These are phyloP conservation scores for Phytophthora idaei DNA, from an alignment of 352 stramenopile species.

Conservation along the genomic window DNA sequence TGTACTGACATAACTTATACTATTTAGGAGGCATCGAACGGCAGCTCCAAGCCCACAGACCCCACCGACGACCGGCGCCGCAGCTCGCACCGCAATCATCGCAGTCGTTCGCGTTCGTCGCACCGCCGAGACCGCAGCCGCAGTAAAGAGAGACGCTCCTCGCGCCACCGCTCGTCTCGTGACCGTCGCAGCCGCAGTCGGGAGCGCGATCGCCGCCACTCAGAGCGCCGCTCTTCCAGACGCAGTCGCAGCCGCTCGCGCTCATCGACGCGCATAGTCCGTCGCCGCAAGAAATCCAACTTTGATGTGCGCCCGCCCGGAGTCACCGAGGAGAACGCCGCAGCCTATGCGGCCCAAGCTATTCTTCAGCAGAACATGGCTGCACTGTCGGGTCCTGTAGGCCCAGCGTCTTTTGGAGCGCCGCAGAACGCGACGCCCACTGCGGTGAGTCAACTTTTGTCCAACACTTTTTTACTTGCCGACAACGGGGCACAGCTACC, in stretches of 20 bases:
- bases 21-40: slow-evolving; percentile 34
- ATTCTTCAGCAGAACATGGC: slow-evolving; percentile 89
- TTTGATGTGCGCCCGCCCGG: slow-evolving; percentile 84
- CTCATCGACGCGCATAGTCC: slow-evolving; percentile 53
- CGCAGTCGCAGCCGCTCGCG: slow-evolving; percentile 54
- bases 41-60: slow-evolving; percentile 13
- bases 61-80: slow-evolving; percentile 26
- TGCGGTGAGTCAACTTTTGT: slow-evolving; percentile 30
- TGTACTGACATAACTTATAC: slow-evolving; percentile 9
- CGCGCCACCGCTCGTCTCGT: slow-evolving; percentile 48
- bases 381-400: slow-evolving; percentile 63
- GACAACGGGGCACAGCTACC: slow-evolving; percentile 18
- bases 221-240: slow-evolving; percentile 46
- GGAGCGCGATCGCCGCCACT: slow-evolving; percentile 40
- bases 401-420: slow-evolving; percentile 65
- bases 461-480: neutral
- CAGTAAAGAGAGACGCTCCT: slow-evolving; percentile 47
- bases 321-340: slow-evolving; percentile 84
- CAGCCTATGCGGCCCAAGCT: slow-evolving; percentile 80
- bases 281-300: slow-evolving; percentile 76
- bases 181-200: slow-evolving; percentile 48
- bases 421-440: slow-evolving; percentile 28
- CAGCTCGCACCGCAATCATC: slow-evolving; percentile 45
- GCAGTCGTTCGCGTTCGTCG: slow-evolving; percentile 49
- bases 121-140: slow-evolving; percentile 43